These are phyloP conservation scores for Trapa incisa DNA, from an alignment of 345 rosid genomes.

Conservation along the genomic window DNA sequence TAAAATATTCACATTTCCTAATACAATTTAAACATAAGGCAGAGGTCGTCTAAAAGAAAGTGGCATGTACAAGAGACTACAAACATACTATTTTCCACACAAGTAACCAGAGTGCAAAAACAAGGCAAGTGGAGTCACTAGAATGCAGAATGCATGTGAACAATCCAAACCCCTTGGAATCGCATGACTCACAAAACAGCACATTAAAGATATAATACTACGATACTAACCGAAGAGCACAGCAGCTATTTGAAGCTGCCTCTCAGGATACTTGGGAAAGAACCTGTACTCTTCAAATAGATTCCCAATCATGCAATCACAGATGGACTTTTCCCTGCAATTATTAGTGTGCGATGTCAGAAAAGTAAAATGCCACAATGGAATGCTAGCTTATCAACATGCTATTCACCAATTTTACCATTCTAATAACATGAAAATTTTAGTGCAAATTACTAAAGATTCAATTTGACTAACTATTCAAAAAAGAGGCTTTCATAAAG, in stretches of 20 bases:
- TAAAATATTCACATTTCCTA: not conserved
- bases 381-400: not conserved
- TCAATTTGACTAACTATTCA: not conserved
- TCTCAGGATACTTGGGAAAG: slow-evolving; percentile 94
- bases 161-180: not conserved
- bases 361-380: not conserved
- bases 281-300: slow-evolving; percentile 91
- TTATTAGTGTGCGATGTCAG: slow-evolving; percentile 1
- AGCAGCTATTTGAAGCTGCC: slow-evolving; percentile 85
- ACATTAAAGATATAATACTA: not conserved
- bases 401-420: not conserved
- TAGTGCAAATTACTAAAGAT: not conserved
- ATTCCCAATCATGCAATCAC: slow-evolving; percentile 92
- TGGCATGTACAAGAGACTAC: not conserved
- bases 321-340: slow-evolving; percentile 78
- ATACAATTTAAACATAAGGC: not conserved
- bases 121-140: not conserved
- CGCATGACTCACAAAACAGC: not conserved
- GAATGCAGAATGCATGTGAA: not conserved
- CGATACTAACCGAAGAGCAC: slow-evolving; percentile 59
- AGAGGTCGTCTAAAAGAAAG: not conserved
- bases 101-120: not conserved
- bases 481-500: not conserved
- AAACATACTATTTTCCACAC: not conserved
- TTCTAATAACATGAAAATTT: not conserved